Evolutionary conservation across 2,329 filamentous ascomycete species (phyloP).

Genomic region (Torrubiellomyces zombiae): DNA sequence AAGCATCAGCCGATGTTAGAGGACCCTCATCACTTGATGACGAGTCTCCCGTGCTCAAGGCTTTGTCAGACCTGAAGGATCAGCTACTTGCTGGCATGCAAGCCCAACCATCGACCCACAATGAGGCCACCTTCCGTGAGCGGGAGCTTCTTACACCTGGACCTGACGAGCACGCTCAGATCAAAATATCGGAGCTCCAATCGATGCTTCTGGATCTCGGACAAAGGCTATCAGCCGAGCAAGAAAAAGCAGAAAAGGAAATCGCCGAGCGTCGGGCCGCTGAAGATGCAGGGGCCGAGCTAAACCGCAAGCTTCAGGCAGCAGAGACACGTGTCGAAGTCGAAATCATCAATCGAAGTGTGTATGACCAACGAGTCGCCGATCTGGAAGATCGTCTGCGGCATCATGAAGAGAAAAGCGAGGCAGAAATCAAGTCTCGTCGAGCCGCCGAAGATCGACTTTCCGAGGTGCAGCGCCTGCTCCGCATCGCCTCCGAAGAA

Average conservation of each 20-base stretch:
- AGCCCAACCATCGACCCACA: constrained; percentile 15
- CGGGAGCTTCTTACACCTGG: constrained; percentile 35
- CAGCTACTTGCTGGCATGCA: constrained; percentile 17
- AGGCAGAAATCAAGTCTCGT: constrained; percentile 45
- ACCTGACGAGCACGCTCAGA: constrained; percentile 33
- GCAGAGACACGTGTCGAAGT: constrained; percentile 43
- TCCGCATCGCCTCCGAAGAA: constrained; percentile 56
- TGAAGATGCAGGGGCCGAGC: constrained; percentile 35
- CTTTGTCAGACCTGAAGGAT: constrained; percentile 45
- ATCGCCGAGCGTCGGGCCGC: constrained; percentile 29
- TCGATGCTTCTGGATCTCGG: constrained; percentile 43
- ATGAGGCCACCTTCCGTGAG: constrained; percentile 32
- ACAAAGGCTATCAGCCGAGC: constrained; percentile 32
- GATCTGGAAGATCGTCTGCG: constrained; percentile 55
- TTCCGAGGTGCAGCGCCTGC: constrained; percentile 52
- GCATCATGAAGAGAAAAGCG: constrained; percentile 43
- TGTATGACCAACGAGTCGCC: constrained; percentile 42
- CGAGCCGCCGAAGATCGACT: constrained; percentile 56
- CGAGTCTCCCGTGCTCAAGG: constrained; percentile 43
- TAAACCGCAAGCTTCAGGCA: constrained; percentile 35
- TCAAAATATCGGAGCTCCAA: constrained; percentile 42
- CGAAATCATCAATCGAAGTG: constrained; percentile 43
- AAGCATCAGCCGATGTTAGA: constrained; percentile 9
- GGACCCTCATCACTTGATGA: constrained; percentile 13
- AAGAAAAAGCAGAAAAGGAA: constrained; percentile 32